A percentile compares a stretch with the other conserved stretches of the same genome.
Conservation (phyloP, 1,139 yeast genomes). For the Pichia cactophila region DNA sequence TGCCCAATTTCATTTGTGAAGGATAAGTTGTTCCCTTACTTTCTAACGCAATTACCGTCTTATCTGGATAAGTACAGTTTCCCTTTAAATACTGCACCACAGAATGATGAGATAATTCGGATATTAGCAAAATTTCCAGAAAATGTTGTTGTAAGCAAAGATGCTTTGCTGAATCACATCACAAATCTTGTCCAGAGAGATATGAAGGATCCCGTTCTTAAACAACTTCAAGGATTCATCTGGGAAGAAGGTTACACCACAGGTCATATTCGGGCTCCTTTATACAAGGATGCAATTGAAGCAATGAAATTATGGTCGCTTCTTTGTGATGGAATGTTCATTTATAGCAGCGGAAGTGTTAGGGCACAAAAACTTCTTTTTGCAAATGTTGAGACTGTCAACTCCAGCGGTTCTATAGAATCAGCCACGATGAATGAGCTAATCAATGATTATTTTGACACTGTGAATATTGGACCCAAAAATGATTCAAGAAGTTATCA, state of each 20-base stretch:
- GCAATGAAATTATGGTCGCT: slow-evolving; percentile 38
- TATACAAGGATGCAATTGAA: slow-evolving; percentile 64
- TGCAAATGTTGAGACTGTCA: slow-evolving; percentile 40
- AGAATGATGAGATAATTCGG: slow-evolving; percentile 21
- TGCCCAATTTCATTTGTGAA: slow-evolving; percentile 87
- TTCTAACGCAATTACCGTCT: slow-evolving; percentile 30
- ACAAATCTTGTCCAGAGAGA: slow-evolving; percentile 53
- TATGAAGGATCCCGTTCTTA: slow-evolving; percentile 70
- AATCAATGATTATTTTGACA: slow-evolving; percentile 71
- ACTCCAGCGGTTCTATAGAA: slow-evolving; percentile 18
- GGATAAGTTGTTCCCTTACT: slow-evolving; percentile 52
- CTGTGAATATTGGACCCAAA: slow-evolving; percentile 76
- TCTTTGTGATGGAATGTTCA: slow-evolving; percentile 37
- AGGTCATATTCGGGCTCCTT: slow-evolving; percentile 72
- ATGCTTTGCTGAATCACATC: slow-evolving; percentile 35
- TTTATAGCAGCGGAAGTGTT: slow-evolving; percentile 89
- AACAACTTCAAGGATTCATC: slow-evolving; percentile 72
- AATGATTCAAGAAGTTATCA: slow-evolving; percentile 49
- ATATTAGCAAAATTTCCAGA: slow-evolving; percentile 42
- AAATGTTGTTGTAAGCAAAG: slow-evolving; percentile 16
- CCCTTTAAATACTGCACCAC: slow-evolving; percentile 28
- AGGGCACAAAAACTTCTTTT: slow-evolving; percentile 78
- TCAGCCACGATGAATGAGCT: slow-evolving; percentile 44
- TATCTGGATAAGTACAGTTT: slow-evolving; percentile 28
- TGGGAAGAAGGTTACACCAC: slow-evolving; percentile 75